Evolutionary conservation across 495 filamentous ascomycete genomes (phyloP).

Genomic region (Baudoinia panamericana): DNA sequence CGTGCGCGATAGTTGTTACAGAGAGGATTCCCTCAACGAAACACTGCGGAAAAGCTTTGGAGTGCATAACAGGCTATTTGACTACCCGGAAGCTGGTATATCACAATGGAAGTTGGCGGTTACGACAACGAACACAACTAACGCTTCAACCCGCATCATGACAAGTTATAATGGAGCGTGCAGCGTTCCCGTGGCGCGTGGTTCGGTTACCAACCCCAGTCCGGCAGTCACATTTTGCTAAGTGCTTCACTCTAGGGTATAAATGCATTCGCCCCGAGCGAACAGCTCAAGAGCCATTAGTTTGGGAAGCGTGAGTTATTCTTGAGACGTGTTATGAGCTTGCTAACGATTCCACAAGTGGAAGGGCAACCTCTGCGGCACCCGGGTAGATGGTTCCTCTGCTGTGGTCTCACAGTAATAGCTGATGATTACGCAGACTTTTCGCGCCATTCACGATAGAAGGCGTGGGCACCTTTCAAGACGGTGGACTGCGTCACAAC

Average conservation of each 20-base stretch:
- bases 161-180: background rate
- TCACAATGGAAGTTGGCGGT: background rate
- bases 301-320: background rate
- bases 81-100: background rate
- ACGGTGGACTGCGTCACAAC: slow-evolving; percentile 28
- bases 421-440: background rate
- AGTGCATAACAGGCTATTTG: background rate
- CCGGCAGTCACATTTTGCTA: background rate
- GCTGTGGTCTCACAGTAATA: background rate
- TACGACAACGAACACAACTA: background rate
- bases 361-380: background rate
- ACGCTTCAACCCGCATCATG: background rate
- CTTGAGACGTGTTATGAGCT: background rate
- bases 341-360: background rate
- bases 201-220: background rate
- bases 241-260: background rate
- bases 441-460: slow-evolving; percentile 3
- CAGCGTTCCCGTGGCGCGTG: background rate
- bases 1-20: background rate
- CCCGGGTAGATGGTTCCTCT: background rate
- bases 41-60: slow-evolving; percentile 1
- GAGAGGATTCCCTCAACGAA: background rate
- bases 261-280: background rate
- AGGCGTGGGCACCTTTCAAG: slow-evolving; percentile 23
- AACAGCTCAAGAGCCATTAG: background rate